Evolutionary conservation across 78 protist species (phyloP).

Genomic region (Dictyostelium discoideum): DNA sequence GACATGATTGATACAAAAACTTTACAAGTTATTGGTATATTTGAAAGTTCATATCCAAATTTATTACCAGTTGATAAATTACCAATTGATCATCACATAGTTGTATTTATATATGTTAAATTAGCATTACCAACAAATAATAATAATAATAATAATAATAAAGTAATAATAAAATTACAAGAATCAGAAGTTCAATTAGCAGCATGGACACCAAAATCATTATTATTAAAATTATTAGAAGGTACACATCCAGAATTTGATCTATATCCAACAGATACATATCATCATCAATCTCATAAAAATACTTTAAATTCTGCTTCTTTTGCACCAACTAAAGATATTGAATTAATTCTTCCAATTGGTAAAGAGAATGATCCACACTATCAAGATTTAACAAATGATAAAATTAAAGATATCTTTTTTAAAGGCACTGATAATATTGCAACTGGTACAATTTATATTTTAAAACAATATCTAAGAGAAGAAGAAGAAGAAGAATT

Average conservation of each 20-base stretch:
- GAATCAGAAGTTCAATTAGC: constrained; percentile 32
- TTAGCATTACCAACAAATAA: not conserved
- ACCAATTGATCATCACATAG: constrained; percentile 74
- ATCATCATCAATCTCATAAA: not conserved
- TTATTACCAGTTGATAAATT: not conserved
- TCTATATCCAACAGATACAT: not conserved
- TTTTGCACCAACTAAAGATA: not conserved
- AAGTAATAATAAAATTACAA: not conserved
- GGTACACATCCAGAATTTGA: constrained; percentile 12
- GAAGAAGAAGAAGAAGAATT: not conserved
- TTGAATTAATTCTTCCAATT: not conserved
- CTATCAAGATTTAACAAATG: not conserved
- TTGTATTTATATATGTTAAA: constrained; percentile 23
- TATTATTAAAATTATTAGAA: not conserved
- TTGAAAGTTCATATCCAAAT: constrained; percentile 59
- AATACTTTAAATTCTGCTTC: not conserved
- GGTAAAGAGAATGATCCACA: not conserved
- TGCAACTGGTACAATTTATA: constrained; percentile 52
- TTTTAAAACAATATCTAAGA: constrained; percentile 62
- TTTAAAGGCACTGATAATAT: constrained; percentile 21
- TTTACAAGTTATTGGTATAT: constrained; percentile 42
- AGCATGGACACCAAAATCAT: constrained; percentile 60
- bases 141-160: not conserved
- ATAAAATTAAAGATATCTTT: constrained; percentile 21
- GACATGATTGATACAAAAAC: not conserved